These are phyloP conservation scores for Austropuccinia psidii DNA, from an alignment of 1,284 basidiomycete genomes.

Conservation along the genomic window DNA sequence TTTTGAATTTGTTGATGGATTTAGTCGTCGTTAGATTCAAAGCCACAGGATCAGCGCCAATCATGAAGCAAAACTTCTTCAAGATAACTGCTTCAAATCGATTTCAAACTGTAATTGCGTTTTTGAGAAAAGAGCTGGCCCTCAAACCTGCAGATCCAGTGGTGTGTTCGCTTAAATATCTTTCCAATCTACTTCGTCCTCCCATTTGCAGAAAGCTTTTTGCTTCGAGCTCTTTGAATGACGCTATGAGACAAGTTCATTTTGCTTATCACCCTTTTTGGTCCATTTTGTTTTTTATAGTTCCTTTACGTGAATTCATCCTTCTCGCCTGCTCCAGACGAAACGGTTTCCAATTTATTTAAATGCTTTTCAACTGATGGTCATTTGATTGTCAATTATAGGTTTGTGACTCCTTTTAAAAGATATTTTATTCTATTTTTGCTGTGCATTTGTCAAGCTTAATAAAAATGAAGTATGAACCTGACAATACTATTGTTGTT, in stretches of 20 bases:
- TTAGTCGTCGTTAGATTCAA: slow-evolving; percentile 95
- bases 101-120: slow-evolving; percentile 92
- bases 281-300: slow-evolving; percentile 51
- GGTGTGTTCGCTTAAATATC: slow-evolving; percentile 54
- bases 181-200: not conserved
- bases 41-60: slow-evolving; percentile 94
- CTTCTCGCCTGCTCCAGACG: slow-evolving; percentile 86
- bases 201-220: not conserved
- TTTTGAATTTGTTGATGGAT: not conserved
- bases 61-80: slow-evolving; percentile 98
- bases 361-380: slow-evolving; percentile 83
- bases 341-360: slow-evolving; percentile 78
- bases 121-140: slow-evolving; percentile 81
- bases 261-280: not conserved
- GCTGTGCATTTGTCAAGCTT: not conserved
- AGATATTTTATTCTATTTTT: slow-evolving; percentile 22
- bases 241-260: not conserved
- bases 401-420: slow-evolving; percentile 53
- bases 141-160: slow-evolving; percentile 73
- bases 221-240: not conserved
- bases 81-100: slow-evolving; percentile 91
- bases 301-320: slow-evolving; percentile 98
- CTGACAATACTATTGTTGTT: not conserved
- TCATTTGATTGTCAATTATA: slow-evolving; percentile 92
- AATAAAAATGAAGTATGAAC: not conserved